These are phyloP conservation scores for Penicillium tannophilum DNA, from an alignment of 495 filamentous ascomycete genomes.

Conservation along the genomic window DNA sequence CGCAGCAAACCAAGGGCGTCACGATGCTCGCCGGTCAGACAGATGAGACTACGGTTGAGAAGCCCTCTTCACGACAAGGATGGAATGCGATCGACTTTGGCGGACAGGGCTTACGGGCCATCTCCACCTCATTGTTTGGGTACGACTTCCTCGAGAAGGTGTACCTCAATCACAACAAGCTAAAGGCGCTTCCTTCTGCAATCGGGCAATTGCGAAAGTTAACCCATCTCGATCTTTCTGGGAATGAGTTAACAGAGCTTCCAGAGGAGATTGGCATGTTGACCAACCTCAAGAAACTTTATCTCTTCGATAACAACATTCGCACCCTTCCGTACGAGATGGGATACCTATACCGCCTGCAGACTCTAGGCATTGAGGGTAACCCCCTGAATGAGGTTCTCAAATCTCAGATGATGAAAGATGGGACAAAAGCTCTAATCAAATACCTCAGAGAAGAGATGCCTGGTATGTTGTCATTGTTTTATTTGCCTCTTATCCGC, in stretches of 20 bases:
- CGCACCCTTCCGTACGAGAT: constrained; percentile 80
- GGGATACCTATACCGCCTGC: constrained; percentile 81
- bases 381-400: constrained; percentile 76
- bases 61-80: constrained; percentile 68
- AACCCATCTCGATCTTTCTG: constrained; percentile 79
- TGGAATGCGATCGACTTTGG: constrained; percentile 93
- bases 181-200: constrained; percentile 70
- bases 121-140: constrained; percentile 75
- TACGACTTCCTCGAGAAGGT: constrained; percentile 87
- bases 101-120: constrained; percentile 83
- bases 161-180: constrained; percentile 88
- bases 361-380: constrained; percentile 88
- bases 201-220: constrained; percentile 82
- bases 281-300: constrained; percentile 75
- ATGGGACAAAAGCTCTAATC: constrained; percentile 84
- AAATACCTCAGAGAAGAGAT: constrained; percentile 78
- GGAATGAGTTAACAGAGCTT: constrained; percentile 80
- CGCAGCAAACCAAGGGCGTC: constrained; percentile 63
- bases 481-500: neutral
- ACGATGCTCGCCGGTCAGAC: constrained; percentile 56
- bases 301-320: constrained; percentile 88
- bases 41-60: constrained; percentile 59
- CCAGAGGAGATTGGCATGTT: constrained; percentile 97
- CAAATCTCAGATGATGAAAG: constrained; percentile 76
- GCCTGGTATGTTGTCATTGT: constrained; percentile 61